Conservation (phyloP, 306 rosid species). For the Leucaena leucocephala region DNA sequence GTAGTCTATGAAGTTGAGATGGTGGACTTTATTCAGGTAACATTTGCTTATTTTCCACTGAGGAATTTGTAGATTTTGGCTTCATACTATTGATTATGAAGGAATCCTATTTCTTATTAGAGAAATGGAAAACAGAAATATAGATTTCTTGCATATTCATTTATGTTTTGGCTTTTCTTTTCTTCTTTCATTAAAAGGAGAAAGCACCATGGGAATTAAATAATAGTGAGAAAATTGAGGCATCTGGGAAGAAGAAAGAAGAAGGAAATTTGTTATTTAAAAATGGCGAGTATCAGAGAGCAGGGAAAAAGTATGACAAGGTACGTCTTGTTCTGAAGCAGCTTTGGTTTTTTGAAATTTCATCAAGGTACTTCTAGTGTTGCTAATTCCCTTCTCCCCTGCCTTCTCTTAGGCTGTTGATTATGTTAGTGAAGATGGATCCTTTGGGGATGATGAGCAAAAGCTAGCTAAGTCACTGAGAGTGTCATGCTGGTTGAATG, state of each 20-base stretch:
- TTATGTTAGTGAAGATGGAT: constrained; percentile 59
- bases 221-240: constrained; percentile 61
- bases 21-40: constrained; percentile 60
- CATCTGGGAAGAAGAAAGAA: constrained; percentile 68
- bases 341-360: constrained; percentile 26
- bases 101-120: constrained; percentile 16
- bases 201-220: constrained; percentile 69
- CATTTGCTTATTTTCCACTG: not conserved
- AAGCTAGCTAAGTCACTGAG: constrained; percentile 52
- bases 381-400: constrained; percentile 16
- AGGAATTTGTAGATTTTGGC: not conserved
- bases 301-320: constrained; percentile 66
- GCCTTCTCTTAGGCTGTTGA: constrained; percentile 59
- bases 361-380: constrained; percentile 1
- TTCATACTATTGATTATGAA: not conserved
- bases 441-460: constrained; percentile 53
- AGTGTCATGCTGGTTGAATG: constrained; percentile 72
- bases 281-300: constrained; percentile 55
- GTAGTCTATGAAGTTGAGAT: constrained; percentile 63
- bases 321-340: constrained; percentile 38
- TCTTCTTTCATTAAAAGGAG: constrained; percentile 47
- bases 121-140: constrained; percentile 32
- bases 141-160: constrained; percentile 1
- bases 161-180: constrained; percentile 4
- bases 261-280: constrained; percentile 67